phyloP scores from a whole-genome alignment of 192 early-diverging fungal species.

The Allomyces macrogynus region DNA sequence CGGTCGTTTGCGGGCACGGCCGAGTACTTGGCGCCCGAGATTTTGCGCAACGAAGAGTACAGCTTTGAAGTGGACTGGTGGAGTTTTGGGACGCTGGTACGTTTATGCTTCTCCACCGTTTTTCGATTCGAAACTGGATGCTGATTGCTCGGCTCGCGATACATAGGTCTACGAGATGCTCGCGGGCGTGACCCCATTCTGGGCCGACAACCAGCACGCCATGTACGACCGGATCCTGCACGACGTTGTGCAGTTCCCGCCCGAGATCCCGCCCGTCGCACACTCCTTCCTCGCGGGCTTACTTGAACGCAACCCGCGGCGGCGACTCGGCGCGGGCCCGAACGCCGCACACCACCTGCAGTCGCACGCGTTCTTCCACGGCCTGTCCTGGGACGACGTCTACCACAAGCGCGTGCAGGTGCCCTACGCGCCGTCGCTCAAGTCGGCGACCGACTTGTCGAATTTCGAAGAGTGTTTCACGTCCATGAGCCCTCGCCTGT shows the following conservation, averaged over 20 bases:
- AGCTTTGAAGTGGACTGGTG: background rate
- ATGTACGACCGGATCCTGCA: slow-evolving; percentile 37
- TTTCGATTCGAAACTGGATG: no score
- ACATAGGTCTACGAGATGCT: background rate
- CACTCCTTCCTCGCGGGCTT: slow-evolving; percentile 24
- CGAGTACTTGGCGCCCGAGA: background rate
- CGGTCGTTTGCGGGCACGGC: slow-evolving; percentile 1
- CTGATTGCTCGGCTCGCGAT: no score
- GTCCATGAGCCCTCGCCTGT: background rate
- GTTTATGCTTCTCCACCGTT: no score
- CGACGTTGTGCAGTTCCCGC: slow-evolving; percentile 26
- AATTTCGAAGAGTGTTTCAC: background rate
- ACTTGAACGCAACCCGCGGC: slow-evolving; percentile 14
- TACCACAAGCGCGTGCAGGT: slow-evolving; percentile 30
- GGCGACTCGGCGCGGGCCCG: slow-evolving; percentile 40
- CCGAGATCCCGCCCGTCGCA: slow-evolving; percentile 17
- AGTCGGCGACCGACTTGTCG: background rate
- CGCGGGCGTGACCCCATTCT: slow-evolving; percentile 23
- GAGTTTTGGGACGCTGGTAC: slow-evolving; percentile 10
- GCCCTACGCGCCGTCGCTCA: slow-evolving; percentile 42
- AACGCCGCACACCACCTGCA: slow-evolving; percentile 44
- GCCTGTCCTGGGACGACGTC: slow-evolving; percentile 53
- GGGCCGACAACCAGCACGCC: slow-evolving; percentile 28
- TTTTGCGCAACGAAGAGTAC: background rate
- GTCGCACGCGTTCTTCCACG: slow-evolving; percentile 47